Base-by-base conservation (phyloP, 192 early-diverging fungal species). In the Coemansia sp. region DNA sequence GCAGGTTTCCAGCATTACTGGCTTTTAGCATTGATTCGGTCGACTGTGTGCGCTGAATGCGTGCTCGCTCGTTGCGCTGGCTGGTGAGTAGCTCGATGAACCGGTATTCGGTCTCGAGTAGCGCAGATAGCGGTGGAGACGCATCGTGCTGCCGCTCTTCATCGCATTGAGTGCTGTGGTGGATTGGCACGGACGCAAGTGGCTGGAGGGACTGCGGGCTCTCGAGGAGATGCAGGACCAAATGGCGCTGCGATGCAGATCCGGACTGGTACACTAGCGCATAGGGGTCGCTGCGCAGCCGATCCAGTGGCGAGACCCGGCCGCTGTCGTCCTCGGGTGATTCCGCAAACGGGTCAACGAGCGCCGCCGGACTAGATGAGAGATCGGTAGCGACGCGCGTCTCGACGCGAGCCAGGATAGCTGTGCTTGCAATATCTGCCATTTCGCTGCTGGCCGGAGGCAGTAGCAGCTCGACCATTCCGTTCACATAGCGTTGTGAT, bases 151-250 rank as follows among this genome's bases (percentile, higher is more conserved):
- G 29, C 37, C 3, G 24, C 35, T 1, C 14, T 25, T 31, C 1
- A 29, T 39, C n/a, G 17, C 1, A 17, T 10, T 53, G 14, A 15
- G 27, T 42, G 54, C 39, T 5, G 20, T 10, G 4, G 36, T 42
- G n/a, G 11, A 37, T n/a, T 7, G 68, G 31, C 0, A 58, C 25
- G 12, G 35, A 4, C 2, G 64, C 53, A 38, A 79, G 60, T 10
- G 40, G 41, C 32, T 54, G 67, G 24, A 73, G 60, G 17, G 47
- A 17, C 41, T 36, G 32, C 40, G 60, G 41, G 12, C 46, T 42
- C 40, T 60, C 65, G 27, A 81, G 64, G 35, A 81, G 11, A n/a
- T 81, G 79, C 43, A 76, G 40, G n/a, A 63, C 66, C 41, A 81
- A 36, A 1, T 64, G 67, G 25, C 49, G 25, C 29, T 56, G 53